Evolutionary conservation across 192 early-diverging fungal species (phyloP).

Genomic region (Coemansia sp.): DNA sequence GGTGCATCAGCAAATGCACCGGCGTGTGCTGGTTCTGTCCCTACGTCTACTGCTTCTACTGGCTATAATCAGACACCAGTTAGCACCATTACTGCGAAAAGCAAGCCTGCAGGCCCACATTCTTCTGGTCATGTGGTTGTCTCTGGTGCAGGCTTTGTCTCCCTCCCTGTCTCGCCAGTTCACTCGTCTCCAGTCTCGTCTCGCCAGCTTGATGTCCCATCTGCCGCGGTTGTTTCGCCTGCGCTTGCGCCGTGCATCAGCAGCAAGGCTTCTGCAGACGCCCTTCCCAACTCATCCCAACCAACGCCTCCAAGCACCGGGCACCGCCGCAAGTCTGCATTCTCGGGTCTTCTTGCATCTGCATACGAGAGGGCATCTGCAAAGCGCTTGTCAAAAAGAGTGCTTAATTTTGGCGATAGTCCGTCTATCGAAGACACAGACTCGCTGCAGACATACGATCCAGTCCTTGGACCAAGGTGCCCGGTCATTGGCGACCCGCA

Average conservation of each 20-base stretch:
- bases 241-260: slow-evolving; percentile 1
- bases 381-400: slow-evolving; percentile 38
- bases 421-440: slow-evolving; percentile 6
- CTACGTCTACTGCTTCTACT: slow-evolving; percentile 23
- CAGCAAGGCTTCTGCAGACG: slow-evolving; percentile 4
- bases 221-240: slow-evolving; percentile 15
- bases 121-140: slow-evolving; percentile 19
- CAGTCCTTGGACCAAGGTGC: slow-evolving; percentile 48
- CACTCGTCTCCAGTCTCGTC: slow-evolving; percentile 31
- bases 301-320: slow-evolving; percentile 45
- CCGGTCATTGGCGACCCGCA: slow-evolving; percentile 46
- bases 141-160: slow-evolving; percentile 19
- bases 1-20: slow-evolving; percentile 14
- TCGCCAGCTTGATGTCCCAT: slow-evolving; percentile 8
- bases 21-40: slow-evolving; percentile 8
- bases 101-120: slow-evolving; percentile 23
- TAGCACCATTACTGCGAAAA: slow-evolving; percentile 24
- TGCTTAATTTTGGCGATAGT: slow-evolving; percentile 34
- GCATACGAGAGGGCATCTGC: slow-evolving; percentile 44
- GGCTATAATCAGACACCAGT: slow-evolving; percentile 5
- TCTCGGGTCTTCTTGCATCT: slow-evolving; percentile 45
- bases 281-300: slow-evolving; percentile 9
- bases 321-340: slow-evolving; percentile 35
- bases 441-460: slow-evolving; percentile 29
- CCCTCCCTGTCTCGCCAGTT: slow-evolving; percentile 46